Evolutionary conservation across 148 eudicot genomes (phyloP), one percentile per base, ranked within the genome.

Genomic region (Talinum fruticosum): DNA sequence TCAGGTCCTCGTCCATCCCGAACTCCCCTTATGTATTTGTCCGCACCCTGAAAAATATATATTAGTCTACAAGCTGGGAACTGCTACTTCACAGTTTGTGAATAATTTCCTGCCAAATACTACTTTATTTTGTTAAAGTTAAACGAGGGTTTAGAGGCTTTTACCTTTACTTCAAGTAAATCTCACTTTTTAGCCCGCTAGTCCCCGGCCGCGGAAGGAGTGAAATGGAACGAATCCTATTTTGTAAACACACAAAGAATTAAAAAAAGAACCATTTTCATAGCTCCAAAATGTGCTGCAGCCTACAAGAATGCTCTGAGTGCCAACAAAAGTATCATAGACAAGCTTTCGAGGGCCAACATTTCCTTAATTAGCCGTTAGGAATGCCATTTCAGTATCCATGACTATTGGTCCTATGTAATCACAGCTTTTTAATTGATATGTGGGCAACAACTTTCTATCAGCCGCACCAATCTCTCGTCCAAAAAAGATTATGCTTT

Each of bases 311-410:
- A 96, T 84, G 83, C 99, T 96, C 80, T 98, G 98, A 14, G 98
- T 93, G 69, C 99, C 99, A 72, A 96, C 99, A 90, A 96, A 96
- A 66, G 99, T 97, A 77, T 96, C 99, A 84, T 85, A 93, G 6
- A 93, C 91, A 75, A 96, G 89, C 84, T 91, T 96, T 53, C 99
- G 98, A 28, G 95, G 86, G 76, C 88, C 81, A 78, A 86, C 97
- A 73, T 90, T 89, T 54, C 97, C 99, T 79, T 93, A 98, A 68
- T 96, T 96, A 76, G 99, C 97, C 99, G 93, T 96, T 83, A 96
- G 76, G 81, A 96, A 93, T 70, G 99, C 98, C 91, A 96, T 89
- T 88, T 96, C 99, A 30, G 98, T 97, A 83, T 96, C 99, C 99
- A 96, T 96, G 38, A 98, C 97, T 30, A 98, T 96, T 30, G 99